Evolutionary conservation across 768 basidiomycete genomes (phyloP).

Genomic region (Gymnopilus dilepis): DNA sequence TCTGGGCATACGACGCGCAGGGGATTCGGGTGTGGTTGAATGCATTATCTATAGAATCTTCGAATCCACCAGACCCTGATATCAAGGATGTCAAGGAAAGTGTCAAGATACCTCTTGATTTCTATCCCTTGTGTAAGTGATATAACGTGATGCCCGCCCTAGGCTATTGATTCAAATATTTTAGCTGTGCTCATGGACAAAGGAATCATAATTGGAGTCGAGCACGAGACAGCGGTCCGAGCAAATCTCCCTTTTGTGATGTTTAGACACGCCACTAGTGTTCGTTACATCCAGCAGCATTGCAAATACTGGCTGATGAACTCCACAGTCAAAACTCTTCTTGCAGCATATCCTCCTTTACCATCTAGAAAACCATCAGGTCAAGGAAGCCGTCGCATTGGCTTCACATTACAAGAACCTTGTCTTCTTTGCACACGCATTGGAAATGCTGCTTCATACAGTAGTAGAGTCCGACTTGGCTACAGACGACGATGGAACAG

Average conservation of each 20-base stretch:
- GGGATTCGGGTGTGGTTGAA: conserved; percentile 95
- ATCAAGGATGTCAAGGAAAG: conserved; percentile 82
- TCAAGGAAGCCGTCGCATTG: conserved; percentile 82
- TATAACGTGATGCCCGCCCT: not conserved
- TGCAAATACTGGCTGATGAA: not conserved
- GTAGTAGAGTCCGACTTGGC: conserved; percentile 86
- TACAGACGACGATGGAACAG: conserved; percentile 23
- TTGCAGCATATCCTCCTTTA: conserved; percentile 88
- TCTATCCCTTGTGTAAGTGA: conserved; percentile 90
- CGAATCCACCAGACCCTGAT: conserved; percentile 41
- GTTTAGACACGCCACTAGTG: conserved; percentile 91
- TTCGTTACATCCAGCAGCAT: conserved; percentile 41
- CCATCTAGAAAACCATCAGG: conserved; percentile 68
- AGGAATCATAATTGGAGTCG: conserved; percentile 96
- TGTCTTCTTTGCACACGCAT: conserved; percentile 90
- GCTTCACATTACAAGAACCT: conserved; percentile 87
- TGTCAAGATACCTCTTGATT: conserved; percentile 89
- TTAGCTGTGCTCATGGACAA: conserved; percentile 98
- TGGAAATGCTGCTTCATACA: conserved; percentile 93
- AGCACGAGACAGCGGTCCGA: conserved; percentile 82
- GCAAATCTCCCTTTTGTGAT: conserved; percentile 84
- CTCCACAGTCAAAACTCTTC: conserved; percentile 84
- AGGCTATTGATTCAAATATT: not conserved
- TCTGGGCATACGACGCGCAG: conserved; percentile 96
- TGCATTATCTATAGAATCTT: conserved; percentile 84